A percentile compares a stretch with the other conserved stretches of the same genome.
Evolutionary conservation across 306 rosid species (phyloP).

Genomic region (Lithocarpus polystachyus): DNA sequence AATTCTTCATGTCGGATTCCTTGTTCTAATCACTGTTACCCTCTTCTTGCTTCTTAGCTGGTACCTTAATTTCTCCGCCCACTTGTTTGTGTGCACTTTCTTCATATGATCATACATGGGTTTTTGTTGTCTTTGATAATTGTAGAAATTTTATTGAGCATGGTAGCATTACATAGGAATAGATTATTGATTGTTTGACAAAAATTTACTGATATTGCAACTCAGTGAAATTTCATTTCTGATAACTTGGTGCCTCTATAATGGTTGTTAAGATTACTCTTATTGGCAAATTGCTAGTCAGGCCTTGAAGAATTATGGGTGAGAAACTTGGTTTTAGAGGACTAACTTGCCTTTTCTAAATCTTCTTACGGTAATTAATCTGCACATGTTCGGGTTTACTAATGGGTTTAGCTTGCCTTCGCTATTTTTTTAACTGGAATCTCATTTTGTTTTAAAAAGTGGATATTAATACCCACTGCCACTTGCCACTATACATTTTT

Average conservation of each 20-base stretch:
- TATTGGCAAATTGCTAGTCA: neutral
- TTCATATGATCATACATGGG: neutral
- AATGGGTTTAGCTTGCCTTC: too few species aligned
- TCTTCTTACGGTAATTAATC: neutral
- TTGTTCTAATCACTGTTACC: slow-evolving; percentile 62
- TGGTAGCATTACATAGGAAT: too few species aligned
- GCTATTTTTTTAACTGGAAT: too few species aligned
- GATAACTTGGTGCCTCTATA: neutral
- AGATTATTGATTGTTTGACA: too few species aligned
- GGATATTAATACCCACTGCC: too few species aligned
- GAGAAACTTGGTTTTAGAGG: neutral
- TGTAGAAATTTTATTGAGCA: too few species aligned
- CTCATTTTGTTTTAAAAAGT: too few species aligned
- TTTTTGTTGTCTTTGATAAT: neutral
- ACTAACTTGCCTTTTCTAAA: neutral
- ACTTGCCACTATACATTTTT: too few species aligned
- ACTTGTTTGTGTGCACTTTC: neutral
- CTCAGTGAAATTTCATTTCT: too few species aligned
- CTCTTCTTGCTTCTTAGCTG: slow-evolving; percentile 89
- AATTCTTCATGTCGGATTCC: slow-evolving; percentile 70
- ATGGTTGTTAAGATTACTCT: neutral
- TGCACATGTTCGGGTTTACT: neutral
- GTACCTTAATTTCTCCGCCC: slow-evolving; percentile 34
- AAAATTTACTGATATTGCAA: too few species aligned
- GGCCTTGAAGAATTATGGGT: too few species aligned